These are phyloP conservation scores for Huntiella bhutanensis DNA, from an alignment of 2,329 filamentous ascomycete species.

Conservation along the genomic window DNA sequence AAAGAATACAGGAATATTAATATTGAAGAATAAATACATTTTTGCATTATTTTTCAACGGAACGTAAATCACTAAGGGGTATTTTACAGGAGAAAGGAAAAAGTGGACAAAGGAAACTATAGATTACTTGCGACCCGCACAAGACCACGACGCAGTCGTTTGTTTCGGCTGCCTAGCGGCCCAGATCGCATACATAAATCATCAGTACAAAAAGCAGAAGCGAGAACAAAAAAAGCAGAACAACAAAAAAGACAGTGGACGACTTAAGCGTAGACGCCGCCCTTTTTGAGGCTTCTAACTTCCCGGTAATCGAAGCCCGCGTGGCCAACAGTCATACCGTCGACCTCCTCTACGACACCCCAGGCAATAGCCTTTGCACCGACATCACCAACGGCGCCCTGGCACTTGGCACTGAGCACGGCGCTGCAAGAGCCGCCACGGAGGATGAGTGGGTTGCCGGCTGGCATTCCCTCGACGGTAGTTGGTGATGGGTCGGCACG, in stretches of 20 bases:
- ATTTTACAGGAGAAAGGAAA: background rate
- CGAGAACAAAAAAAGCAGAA: background rate
- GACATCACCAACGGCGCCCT: conserved; percentile 15
- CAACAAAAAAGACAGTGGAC: background rate
- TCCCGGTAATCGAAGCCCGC: conserved; percentile 25
- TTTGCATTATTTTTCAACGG: too few relatives aligned
- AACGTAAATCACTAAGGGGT: too few relatives aligned
- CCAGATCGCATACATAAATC: background rate
- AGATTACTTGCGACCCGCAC: background rate
- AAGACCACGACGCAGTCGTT: too few relatives aligned
- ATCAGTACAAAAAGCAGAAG: background rate
- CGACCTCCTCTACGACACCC: conserved; percentile 26
- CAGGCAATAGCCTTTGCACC: conserved; percentile 22
- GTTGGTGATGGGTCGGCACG: conserved; percentile 21
- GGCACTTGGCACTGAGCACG: conserved; percentile 30
- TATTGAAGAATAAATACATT: too few relatives aligned
- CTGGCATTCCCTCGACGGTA: conserved; percentile 18
- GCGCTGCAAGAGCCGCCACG: conserved; percentile 30
- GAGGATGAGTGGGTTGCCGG: conserved; percentile 30
- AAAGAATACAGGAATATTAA: too few relatives aligned
- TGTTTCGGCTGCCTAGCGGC: too few relatives aligned
- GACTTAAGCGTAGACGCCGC: conserved; percentile 21
- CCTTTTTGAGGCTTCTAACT: conserved; percentile 19
- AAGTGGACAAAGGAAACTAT: background rate
- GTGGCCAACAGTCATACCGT: conserved; percentile 22